Conservation (phyloP, 2,329 filamentous ascomycete genomes). For the Alternaria burnsii region DNA sequence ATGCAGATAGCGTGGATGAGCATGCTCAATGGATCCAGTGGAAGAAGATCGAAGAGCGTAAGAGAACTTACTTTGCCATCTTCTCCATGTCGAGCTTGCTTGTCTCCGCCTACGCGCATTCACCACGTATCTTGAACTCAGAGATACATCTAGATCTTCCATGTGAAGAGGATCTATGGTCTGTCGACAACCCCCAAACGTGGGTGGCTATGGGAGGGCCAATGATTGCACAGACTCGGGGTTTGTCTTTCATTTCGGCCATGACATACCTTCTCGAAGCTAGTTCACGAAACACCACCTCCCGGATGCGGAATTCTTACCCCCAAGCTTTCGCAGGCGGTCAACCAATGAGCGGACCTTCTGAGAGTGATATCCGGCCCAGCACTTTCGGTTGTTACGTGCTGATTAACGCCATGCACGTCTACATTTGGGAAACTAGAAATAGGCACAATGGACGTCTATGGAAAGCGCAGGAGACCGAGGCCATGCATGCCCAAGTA, state of each 20-base stretch:
- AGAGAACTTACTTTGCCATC: slow-evolving; percentile 89
- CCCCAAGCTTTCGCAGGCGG: slow-evolving; percentile 61
- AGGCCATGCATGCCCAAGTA: slow-evolving; percentile 95
- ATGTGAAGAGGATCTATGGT: slow-evolving; percentile 91
- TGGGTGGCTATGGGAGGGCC: slow-evolving; percentile 82
- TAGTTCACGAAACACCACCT: slow-evolving; percentile 67
- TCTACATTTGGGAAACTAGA: slow-evolving; percentile 97
- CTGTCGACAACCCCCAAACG: slow-evolving; percentile 80
- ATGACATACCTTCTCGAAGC: slow-evolving; percentile 82
- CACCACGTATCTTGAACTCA: slow-evolving; percentile 90
- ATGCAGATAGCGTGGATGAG: slow-evolving; percentile 61
- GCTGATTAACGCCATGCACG: slow-evolving; percentile 92
- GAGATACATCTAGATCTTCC: slow-evolving; percentile 90
- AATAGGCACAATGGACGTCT: slow-evolving; percentile 87
- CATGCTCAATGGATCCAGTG: slow-evolving; percentile 86
- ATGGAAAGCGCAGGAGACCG: slow-evolving; percentile 91
- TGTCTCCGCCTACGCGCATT: slow-evolving; percentile 91
- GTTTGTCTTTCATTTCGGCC: slow-evolving; percentile 81
- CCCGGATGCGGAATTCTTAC: slow-evolving; percentile 47
- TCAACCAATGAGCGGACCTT: slow-evolving; percentile 58
- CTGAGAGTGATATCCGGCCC: slow-evolving; percentile 73
- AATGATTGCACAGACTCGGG: slow-evolving; percentile 72
- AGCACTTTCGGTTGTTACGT: slow-evolving; percentile 93
- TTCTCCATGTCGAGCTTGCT: slow-evolving; percentile 91
- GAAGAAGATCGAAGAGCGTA: slow-evolving; percentile 89